Base-by-base conservation (phyloP, 2,329 filamentous ascomycete species). In the Zasmidium cellare region DNA sequence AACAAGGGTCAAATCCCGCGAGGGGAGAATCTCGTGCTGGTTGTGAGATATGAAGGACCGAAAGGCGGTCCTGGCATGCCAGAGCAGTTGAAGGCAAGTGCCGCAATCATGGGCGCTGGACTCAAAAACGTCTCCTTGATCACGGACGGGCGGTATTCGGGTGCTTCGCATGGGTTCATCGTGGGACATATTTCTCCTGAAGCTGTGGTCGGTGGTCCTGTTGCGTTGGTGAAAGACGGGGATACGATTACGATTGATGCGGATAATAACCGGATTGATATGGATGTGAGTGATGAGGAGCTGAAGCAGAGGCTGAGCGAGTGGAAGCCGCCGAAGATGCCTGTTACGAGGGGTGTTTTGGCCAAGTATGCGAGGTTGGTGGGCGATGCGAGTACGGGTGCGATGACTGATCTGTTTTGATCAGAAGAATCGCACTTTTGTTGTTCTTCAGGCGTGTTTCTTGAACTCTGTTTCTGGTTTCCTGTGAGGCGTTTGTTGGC, bases 51-150 rank as follows among this genome's bases (percentile, higher is more conserved):
- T 72, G 93, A 97, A 73, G 93, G 93, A 0, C 93, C 93, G 12
- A 92, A 91, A 72, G 93, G 93, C 61, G 93, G 93, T 0, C 93
- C 93, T 0, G 93, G 93, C 46, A 97, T 97, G 93, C 93, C 92
- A 1, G 93, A 97, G 76, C 92, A 96, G 76, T 83, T 97, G 46
- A 91, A 89, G 72, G 90, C 93, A 11, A 89, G 85, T 58, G 92
- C 92, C 0, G 91, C 92, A 18, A 90, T 97, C 65, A 96, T 96
- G 89, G 93, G 93, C 50, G 93, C 93, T 0, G 89, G 89, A 12
- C 80, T 97, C 53, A 90, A 81, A 53, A 96, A 96, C 68, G 85
- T 97, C 9, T 92, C 93, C 0, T 83, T 97, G 14, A 91, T 97
- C 50, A 97, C 93, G 0, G 93, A 97, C 72, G 93, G 93, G 0